Evolutionary conservation across 208 protist genomes (phyloP).

Genomic region (Tritrichomonas foetus): DNA sequence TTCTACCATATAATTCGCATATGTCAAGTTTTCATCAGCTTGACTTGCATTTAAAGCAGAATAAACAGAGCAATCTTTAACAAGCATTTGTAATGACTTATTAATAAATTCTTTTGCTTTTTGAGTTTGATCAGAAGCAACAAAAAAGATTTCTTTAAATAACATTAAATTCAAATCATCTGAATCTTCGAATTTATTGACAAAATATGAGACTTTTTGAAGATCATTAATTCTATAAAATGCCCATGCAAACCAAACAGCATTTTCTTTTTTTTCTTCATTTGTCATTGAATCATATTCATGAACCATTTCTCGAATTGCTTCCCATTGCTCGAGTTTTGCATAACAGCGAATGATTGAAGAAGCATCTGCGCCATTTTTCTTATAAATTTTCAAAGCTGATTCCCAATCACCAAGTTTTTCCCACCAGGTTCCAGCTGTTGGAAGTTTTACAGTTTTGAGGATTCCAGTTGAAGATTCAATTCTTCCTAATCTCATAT

Average conservation of each 20-base stretch:
- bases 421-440: neutral
- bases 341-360: neutral
- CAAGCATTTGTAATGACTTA: neutral
- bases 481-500: neutral
- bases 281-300: neutral
- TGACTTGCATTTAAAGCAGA: neutral
- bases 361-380: neutral
- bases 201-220: neutral
- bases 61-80: slow-evolving; percentile 19
- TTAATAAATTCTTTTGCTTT: neutral
- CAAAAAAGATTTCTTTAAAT: neutral
- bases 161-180: neutral
- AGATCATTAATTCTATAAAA: neutral
- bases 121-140: neutral
- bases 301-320: neutral
- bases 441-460: neutral
- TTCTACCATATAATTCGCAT: neutral
- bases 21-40: neutral
- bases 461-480: neutral
- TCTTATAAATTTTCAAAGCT: neutral
- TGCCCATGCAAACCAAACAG: slow-evolving; percentile 10
- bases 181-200: neutral
- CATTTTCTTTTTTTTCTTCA: neutral
- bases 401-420: neutral
- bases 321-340: neutral